Evolutionary conservation across 2,329 filamentous ascomycete species (phyloP).

Genomic region (Aspergillus bombycis): DNA sequence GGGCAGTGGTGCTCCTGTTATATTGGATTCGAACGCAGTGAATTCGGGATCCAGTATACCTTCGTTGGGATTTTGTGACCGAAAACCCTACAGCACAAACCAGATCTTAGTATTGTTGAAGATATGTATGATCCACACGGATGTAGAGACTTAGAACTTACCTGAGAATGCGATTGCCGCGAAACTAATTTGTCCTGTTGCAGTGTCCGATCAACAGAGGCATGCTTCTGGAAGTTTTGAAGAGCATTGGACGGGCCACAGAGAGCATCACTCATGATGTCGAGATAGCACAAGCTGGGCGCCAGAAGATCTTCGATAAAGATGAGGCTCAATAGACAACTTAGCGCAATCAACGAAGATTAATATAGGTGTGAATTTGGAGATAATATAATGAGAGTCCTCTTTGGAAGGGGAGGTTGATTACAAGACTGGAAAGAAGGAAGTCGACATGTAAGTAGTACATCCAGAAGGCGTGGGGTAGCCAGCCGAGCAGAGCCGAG

Average conservation of each 20-base stretch:
- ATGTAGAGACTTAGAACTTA: conserved; percentile 35
- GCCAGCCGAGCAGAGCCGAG: conserved; percentile 20
- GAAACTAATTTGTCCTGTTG: conserved; percentile 71
- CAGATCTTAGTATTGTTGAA: conserved; percentile 16
- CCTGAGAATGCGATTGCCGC: conserved; percentile 59
- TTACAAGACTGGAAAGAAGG: conserved; percentile 3
- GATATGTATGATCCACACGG: background rate
- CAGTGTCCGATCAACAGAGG: conserved; percentile 67
- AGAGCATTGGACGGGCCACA: conserved; percentile 77
- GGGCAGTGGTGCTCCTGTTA: conserved; percentile 36
- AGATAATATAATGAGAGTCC: background rate
- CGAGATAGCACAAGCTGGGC: conserved; percentile 6
- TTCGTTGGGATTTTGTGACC: conserved; percentile 59
- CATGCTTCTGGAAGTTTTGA: conserved; percentile 72
- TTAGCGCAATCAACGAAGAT: background rate
- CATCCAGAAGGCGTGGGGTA: background rate
- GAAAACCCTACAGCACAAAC: conserved; percentile 57
- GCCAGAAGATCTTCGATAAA: background rate
- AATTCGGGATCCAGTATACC: conserved; percentile 68
- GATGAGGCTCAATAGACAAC: background rate
- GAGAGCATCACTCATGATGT: conserved; percentile 66
- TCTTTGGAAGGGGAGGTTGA: background rate
- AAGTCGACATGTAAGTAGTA: conserved; percentile 5
- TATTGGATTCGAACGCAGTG: conserved; percentile 63
- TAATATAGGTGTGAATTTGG: background rate